Percentiles rank a stretch among this genome's conserved stretches.
Evolutionary conservation across 306 rosid genomes (phyloP).

Genomic region (Gastrolobium bilobum): DNA sequence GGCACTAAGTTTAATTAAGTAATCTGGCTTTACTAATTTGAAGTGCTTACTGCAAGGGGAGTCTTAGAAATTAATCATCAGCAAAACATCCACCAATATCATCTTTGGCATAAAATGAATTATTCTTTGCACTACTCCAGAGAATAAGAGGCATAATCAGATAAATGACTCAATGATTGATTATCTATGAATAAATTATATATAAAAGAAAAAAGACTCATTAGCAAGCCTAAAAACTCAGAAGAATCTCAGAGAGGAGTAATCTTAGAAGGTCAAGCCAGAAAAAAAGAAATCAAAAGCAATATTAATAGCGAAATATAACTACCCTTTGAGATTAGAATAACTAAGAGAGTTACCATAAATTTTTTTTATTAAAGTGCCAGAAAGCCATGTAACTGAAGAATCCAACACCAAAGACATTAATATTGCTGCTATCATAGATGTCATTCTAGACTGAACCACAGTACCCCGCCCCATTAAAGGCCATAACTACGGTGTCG

Average conservation of each 20-base stretch:
- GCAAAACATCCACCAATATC: neutral
- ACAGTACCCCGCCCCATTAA: conserved; percentile 17
- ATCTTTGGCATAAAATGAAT: conserved; percentile 14
- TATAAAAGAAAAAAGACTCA: neutral
- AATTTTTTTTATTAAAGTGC: conserved; percentile 36
- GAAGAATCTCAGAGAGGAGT: neutral
- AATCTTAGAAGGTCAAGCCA: neutral
- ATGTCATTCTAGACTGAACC: conserved; percentile 36
- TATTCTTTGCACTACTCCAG: neutral
- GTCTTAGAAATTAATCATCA: neutral
- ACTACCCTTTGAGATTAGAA: conserved; percentile 16
- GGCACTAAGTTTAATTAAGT: neutral
- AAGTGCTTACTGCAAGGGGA: neutral
- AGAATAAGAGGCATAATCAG: neutral
- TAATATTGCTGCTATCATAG: conserved; percentile 56
- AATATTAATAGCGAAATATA: neutral
- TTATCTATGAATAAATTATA: neutral
- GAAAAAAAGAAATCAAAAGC: neutral
- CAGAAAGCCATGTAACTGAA: conserved; percentile 80
- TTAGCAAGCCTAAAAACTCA: neutral
- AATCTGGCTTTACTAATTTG: neutral
- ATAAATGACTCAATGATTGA: neutral
- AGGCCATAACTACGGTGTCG: neutral
- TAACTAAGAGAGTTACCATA: neutral
- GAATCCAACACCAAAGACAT: conserved; percentile 72